Evolutionary conservation across 352 stramenopile genomes (phyloP), one percentile per base, ranked within the genome.

Genomic region (Blastocystis sp.): DNA sequence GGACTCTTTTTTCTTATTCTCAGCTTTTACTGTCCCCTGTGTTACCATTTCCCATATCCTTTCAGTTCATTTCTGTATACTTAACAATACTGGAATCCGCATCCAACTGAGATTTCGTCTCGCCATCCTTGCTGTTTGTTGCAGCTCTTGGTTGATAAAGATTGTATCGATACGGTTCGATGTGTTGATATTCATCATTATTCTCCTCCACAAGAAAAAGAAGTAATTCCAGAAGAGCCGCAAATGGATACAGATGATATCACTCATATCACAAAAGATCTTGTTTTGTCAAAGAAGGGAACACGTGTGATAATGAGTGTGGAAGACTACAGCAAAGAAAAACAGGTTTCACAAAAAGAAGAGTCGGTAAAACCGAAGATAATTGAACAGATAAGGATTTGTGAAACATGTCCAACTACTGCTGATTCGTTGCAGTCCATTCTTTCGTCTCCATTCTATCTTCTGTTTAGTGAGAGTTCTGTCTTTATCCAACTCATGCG

Each of bases 401-500:
- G 23, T 37, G 23, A n/a, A 3, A 18, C 47, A 20, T 55, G 18
- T 15, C 18, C 23, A 18, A 39, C 43, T 55, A 45, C 29, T 4
- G 37, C 15, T 20, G 26, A 23, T 3, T 43, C 62, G 0, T 6
- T 84, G 6, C 13, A 45, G n/a, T 53, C 37, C 7, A 47, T 66
- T 45, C 13, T 84, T 5, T n/a, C 37, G 39, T 20, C 53, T 1
- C 73, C 73, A 18, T 66, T 68, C 50, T 45, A 54, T 15, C n/a
- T 84, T 18, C 54, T 84, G 9, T 56, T 84, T 8, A 53, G 45
- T 45, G 18, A 69, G 5, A 45, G 53, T 15, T 8, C 54, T 29
- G 13, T 53, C 11, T 84, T 84, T 43, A 53, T 39, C 2, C 73
- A 84, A 29, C 29, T 84, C 37, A 66, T 68, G 73, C 73, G 73